Evolutionary conservation across 805 yeast species (phyloP), one percentile per base, ranked within the genome.

Genomic region (Metschnikowia henanensis): DNA sequence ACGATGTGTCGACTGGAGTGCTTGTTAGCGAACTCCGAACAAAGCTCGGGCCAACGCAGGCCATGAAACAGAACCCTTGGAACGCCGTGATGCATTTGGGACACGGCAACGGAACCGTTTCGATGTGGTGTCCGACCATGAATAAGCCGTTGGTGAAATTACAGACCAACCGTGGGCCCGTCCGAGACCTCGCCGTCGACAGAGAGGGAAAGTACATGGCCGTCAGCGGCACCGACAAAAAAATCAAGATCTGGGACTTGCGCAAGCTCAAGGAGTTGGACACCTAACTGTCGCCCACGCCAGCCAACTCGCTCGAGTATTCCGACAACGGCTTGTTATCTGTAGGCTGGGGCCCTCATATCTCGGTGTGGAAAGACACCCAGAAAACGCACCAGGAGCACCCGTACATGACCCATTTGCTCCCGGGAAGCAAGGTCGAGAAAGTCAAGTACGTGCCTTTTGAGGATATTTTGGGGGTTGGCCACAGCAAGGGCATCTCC

Each of bases 281-380:
- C 56, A 66, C 87, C 2, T 84, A 85, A 56, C 64, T 56, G 60
- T 76, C 79, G 5, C 97, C 96, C 17, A 87, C 96, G 0, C 97
- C 96, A 2, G 96, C 96, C 0, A 72, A 81, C 12, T 77, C 88
- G 17, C 67, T 90, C 16, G 81, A 82, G 53, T 82, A 91, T 30
- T 89, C 97, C 2, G 98, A 92, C 62, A 76, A 87, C 1, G 97
- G 97, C 1, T 70, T 94, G 17, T 64, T 94, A 26, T 81, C 94
- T 1, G 89, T 88, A n/a, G 85, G 95, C 3, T 88, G 97, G 88
- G 97, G 97, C 6, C 91, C 97, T 0, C 97, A 91, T 65, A 84
- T 92, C 3, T 88, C 95, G 1, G 73, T 94, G 3, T 94, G 98
- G 97, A 91, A 92, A 61, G 96, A 91, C 62, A 79, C 80, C 10